A percentile compares a stretch with the other conserved stretches of the same genome.
These are phyloP conservation scores for Diaporthe sp. DNA, from an alignment of 2,329 filamentous ascomycete genomes.

Conservation along the genomic window DNA sequence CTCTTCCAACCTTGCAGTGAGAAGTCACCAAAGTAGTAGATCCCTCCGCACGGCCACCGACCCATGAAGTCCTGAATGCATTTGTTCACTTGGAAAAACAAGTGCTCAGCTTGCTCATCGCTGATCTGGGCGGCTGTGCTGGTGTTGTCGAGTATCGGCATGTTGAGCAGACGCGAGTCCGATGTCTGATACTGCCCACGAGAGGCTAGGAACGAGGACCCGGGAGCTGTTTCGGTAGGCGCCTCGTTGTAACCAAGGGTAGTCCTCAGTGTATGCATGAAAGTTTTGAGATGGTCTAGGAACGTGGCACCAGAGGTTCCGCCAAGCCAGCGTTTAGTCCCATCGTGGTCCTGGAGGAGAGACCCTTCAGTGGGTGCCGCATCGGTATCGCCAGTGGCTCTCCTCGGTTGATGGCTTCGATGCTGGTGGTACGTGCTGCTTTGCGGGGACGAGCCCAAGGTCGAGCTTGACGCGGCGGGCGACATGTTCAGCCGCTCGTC, in stretches of 20 bases:
- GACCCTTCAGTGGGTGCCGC: slow-evolving; percentile 47
- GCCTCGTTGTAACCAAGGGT: slow-evolving; percentile 43
- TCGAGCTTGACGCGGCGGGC: slow-evolving; percentile 38
- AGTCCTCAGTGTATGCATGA: slow-evolving; percentile 51
- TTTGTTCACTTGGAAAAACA: slow-evolving; percentile 53
- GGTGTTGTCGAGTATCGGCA: slow-evolving; percentile 35
- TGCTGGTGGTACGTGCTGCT: slow-evolving; percentile 4
- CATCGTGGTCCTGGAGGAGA: slow-evolving; percentile 55
- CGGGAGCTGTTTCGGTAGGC: slow-evolving; percentile 36
- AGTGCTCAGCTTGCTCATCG: slow-evolving; percentile 47
- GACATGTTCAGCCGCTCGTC: slow-evolving; percentile 26
- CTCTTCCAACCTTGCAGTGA: slow-evolving; percentile 38
- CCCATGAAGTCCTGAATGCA: slow-evolving; percentile 58
- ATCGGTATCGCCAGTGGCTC: neutral
- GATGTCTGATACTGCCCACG: slow-evolving; percentile 58
- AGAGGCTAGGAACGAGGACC: slow-evolving; percentile 50
- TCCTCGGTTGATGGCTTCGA: neutral
- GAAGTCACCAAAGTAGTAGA: slow-evolving; percentile 54
- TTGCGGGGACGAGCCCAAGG: slow-evolving; percentile 33
- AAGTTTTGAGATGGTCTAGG: slow-evolving; percentile 59
- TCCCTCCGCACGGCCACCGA: slow-evolving; percentile 55
- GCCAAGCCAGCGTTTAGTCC: slow-evolving; percentile 57
- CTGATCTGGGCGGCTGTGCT: neutral
- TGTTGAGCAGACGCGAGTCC: slow-evolving; percentile 54
- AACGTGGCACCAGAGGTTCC: slow-evolving; percentile 62